A percentile compares a stretch with the other conserved stretches of the same genome.
phyloP scores from a whole-genome alignment of 306 rosid genomes.

The Dalbergia cultrata region DNA sequence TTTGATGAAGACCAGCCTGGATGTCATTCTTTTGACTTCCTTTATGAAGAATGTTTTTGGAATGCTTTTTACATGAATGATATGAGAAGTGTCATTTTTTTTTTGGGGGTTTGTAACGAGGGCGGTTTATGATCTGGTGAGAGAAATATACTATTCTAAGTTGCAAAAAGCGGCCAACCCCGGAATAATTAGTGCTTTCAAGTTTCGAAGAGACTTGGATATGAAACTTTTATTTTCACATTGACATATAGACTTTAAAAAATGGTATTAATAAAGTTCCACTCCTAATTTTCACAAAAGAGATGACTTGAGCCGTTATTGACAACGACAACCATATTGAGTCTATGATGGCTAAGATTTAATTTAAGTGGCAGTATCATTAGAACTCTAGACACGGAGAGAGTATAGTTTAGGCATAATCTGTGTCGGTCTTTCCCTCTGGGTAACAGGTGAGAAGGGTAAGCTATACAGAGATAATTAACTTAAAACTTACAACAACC shows the following conservation, averaged over 20 bases:
- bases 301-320: background rate
- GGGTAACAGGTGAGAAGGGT: background rate
- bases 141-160: background rate
- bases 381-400: background rate
- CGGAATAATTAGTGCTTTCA: background rate
- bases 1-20: background rate
- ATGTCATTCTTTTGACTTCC: background rate
- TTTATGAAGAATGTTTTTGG: background rate
- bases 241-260: background rate
- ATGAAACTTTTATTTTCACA: background rate
- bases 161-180: background rate
- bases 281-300: background rate
- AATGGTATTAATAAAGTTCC: background rate
- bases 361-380: background rate
- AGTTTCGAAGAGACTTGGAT: background rate
- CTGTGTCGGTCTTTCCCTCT: background rate
- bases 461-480: too few relatives aligned
- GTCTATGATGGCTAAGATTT: background rate
- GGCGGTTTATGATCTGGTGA: background rate
- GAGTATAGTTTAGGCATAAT: background rate
- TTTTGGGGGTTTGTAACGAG: background rate
- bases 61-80: background rate
- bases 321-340: background rate
- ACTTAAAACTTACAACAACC: constrained; percentile 24
- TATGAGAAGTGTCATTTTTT: background rate